Base-by-base conservation (phyloP, 2,329 filamentous ascomycete genomes). In the Trichoderma endophyticum region DNA sequence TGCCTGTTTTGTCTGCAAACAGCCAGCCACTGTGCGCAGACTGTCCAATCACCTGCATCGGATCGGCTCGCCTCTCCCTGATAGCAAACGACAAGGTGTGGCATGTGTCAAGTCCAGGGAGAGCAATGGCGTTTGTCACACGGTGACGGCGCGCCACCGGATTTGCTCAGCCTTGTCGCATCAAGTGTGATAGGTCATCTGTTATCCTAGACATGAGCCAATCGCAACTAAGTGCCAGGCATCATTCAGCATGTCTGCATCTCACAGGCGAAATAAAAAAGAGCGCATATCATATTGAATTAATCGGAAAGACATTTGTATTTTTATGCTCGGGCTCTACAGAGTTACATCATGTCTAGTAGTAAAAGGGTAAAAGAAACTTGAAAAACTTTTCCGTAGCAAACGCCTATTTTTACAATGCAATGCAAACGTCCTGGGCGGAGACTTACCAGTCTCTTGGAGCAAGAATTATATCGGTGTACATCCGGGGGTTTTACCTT, bases 391-490 rank as follows among this genome's bases (percentile, higher is more conserved):
- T 71, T 71, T 71, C 65, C 65, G 43, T 62, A 57, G 36, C 54
- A 71, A 54, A 71, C 60, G 60, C 68, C 68, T 57, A 48, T 56
- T 71, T 65, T 69, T 69, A 72, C 64, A 72, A 54, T 68, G n/a
- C 64, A 69, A 39, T 59, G 64, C 48, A 67, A 69, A 59, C 15
- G 70, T 72, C 64, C 8, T 68, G 64, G 70, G 67, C 57, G 59
- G 71, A 64, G 61, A 73, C 71, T 71, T 73, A 71, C 71, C 66
- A 36, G 66, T 65, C 66, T 73, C 63, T 66, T 62, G 70, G 48
- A 67, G 71, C 67, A 61, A 36, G 34, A 62, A 62, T 63, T 30
- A 36, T 32, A 62, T 63, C 56, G 70, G 64, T 57, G 71, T 68
- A 72, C 71, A 62, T 62, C 60, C 39, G 39, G 39, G 63, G 60